Percentiles rank a stretch among this genome's conserved stretches.
Evolutionary conservation across 441 rosid species (phyloP).

Genomic region (Jatropha podagrica): DNA sequence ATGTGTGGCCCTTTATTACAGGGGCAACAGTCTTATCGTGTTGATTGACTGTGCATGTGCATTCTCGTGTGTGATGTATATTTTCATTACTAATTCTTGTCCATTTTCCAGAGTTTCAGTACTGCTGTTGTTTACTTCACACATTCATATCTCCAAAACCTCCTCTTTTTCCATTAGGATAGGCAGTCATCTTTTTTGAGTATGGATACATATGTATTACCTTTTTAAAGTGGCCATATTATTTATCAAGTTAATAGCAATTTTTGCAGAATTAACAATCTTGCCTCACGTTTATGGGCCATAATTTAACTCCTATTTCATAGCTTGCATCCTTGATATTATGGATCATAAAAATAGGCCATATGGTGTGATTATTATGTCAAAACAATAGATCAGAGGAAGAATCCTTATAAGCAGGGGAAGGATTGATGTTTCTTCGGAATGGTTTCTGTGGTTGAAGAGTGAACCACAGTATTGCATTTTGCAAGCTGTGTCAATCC

Average conservation of each 20-base stretch:
- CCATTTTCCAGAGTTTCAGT: neutral
- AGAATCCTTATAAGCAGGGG: neutral
- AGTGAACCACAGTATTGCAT: constrained; percentile 4
- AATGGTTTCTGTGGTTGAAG: neutral
- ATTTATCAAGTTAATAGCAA: neutral
- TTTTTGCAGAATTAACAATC: neutral
- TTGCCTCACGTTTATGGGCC: neutral
- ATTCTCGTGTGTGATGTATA: neutral
- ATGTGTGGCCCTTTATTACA: constrained; percentile 13
- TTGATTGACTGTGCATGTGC: neutral
- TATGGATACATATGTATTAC: neutral
- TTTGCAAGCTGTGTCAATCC: neutral
- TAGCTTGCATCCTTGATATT: neutral
- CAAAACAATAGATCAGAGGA: neutral
- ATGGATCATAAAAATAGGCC: neutral
- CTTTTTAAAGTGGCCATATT: neutral
- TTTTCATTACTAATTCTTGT: neutral
- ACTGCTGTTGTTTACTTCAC: neutral
- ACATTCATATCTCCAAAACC: neutral
- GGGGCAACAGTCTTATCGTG: neutral
- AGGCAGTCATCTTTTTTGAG: neutral
- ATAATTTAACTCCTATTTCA: neutral
- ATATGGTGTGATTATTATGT: neutral
- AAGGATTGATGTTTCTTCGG: neutral
- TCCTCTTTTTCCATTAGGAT: neutral